A percentile compares a stretch with the other conserved stretches of the same genome.
Conservation (phyloP, 2,329 filamentous ascomycete species). For the Tympanopsis confertula region DNA sequence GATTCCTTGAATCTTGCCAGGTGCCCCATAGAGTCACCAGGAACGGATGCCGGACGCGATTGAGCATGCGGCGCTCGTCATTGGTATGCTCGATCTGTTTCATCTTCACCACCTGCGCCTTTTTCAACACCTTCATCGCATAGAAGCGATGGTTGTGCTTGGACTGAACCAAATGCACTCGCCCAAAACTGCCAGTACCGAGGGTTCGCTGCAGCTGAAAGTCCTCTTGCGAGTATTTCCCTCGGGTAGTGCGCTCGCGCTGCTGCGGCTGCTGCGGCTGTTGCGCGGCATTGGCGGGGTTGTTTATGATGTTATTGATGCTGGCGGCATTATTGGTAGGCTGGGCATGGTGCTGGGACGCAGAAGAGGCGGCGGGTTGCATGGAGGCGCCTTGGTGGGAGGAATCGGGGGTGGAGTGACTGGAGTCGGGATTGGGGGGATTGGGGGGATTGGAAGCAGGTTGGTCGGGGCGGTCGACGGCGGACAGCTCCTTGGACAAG, state of each 20-base stretch:
- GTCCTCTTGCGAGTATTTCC: constrained; percentile 88
- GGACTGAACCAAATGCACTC: constrained; percentile 92
- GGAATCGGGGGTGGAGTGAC: background rate
- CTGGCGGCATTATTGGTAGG: constrained; percentile 2
- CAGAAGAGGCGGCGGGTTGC: too few relatives aligned
- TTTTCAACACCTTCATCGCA: constrained; percentile 96
- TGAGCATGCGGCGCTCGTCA: constrained; percentile 89
- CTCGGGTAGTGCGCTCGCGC: constrained; percentile 66
- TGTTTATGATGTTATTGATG: background rate
- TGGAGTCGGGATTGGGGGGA: background rate
- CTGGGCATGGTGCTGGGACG: too few relatives aligned
- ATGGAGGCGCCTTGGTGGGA: background rate
- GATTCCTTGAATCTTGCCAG: constrained; percentile 86
- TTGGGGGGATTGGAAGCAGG: background rate
- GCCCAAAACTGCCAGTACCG: constrained; percentile 91
- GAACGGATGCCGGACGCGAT: constrained; percentile 95
- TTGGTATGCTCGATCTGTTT: constrained; percentile 99
- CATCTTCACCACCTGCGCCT: constrained; percentile 98
- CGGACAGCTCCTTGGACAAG: background rate
- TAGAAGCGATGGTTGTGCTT: constrained; percentile 98
- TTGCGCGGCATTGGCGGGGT: background rate
- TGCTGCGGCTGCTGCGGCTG: background rate
- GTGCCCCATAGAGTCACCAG: constrained; percentile 97
- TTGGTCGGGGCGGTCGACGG: background rate
- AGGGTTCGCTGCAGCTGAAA: constrained; percentile 84